Percentiles rank a stretch among this genome's conserved stretches.
Evolutionary conservation across 306 rosid genomes (phyloP).

Genomic region (Cicer bijugum): DNA sequence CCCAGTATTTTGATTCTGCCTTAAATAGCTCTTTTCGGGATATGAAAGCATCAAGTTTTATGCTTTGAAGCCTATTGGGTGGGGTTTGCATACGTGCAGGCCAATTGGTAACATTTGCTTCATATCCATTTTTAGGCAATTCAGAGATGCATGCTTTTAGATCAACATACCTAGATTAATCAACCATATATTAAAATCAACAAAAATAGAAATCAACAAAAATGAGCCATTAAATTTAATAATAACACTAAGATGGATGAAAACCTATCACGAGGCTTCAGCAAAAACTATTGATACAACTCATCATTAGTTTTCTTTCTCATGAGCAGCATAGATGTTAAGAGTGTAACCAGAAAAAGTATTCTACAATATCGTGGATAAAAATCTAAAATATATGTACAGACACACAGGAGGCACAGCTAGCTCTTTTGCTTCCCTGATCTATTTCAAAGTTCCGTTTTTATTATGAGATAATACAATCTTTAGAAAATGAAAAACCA

Average conservation of each 20-base stretch:
- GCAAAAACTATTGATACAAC: constrained; percentile 32
- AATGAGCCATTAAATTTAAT: constrained; percentile 36
- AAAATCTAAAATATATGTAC: constrained; percentile 1
- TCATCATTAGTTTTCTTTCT: constrained; percentile 20
- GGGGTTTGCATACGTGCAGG: constrained; percentile 83
- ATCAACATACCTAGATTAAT: constrained; percentile 71
- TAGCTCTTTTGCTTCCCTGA: constrained; percentile 23
- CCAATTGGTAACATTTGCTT: constrained; percentile 71
- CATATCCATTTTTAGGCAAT: constrained; percentile 73
- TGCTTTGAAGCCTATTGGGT: constrained; percentile 87
- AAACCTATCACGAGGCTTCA: constrained; percentile 25
- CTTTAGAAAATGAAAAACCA: background rate
- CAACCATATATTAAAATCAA: constrained; percentile 42
- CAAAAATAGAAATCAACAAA: constrained; percentile 40
- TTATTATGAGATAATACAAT: constrained; percentile 25
- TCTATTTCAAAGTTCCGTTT: constrained; percentile 15
- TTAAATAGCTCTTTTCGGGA: constrained; percentile 88
- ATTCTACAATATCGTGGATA: background rate
- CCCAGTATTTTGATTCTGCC: constrained; percentile 85
- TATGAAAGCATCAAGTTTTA: constrained; percentile 71
- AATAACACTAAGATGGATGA: constrained; percentile 32
- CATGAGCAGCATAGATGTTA: background rate
- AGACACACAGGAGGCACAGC: constrained; percentile 31
- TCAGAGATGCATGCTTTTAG: constrained; percentile 82
- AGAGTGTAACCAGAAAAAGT: constrained; percentile 19